Evolutionary conservation across 345 rosid genomes (phyloP), one percentile per base, ranked within the genome.

Genomic region (Xanthoceras sorbifolium): DNA sequence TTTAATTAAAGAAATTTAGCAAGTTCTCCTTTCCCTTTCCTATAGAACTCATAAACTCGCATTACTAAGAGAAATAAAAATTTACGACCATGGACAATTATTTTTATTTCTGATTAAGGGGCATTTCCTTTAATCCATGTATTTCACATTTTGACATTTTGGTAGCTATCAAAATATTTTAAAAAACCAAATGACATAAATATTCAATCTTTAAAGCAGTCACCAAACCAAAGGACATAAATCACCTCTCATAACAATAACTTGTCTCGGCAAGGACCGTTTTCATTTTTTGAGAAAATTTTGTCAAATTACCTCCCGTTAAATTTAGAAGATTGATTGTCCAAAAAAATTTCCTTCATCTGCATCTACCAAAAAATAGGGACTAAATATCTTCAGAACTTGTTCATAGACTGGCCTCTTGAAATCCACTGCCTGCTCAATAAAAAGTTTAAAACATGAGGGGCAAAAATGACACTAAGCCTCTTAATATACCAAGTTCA

Each of bases 381-480:
- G 89, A 70, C 83, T 73, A 76, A 90, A 92, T 40, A 84, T 67
- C 82, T 85, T 60, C 79, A 90, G 77, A 60, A 92, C 94, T 81
- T 87, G 86, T 87, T 88, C 85, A 34, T 92, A 92, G 18, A 89
- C 89, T 7, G 89, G 93, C 86, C 84, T 87, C 88, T 90, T 92
- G 90, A 85, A 85, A 81, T 90, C 87, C 70, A 87, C 92, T 5
- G 89, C 87, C 93, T 92, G 85, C 14, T 22, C 60, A 42, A 57
- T n/a, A 10, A n/a, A 8, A 6, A 3, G 28, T 40, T 75, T 0
- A 23, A 68, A 75, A 62, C 15, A 62, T 44, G 63, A 79, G 63
- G 23, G 63, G 23, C 4, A 61, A 23, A 60, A 44, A 64, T 28
- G 50, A 62, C 42, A 23, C 38, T 50, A 31, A 72, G 18, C 31